Percentiles rank a stretch among this genome's conserved stretches.
Conservation (phyloP, 139 green algal genomes). For the Edaphochlamys debaryana region DNA sequence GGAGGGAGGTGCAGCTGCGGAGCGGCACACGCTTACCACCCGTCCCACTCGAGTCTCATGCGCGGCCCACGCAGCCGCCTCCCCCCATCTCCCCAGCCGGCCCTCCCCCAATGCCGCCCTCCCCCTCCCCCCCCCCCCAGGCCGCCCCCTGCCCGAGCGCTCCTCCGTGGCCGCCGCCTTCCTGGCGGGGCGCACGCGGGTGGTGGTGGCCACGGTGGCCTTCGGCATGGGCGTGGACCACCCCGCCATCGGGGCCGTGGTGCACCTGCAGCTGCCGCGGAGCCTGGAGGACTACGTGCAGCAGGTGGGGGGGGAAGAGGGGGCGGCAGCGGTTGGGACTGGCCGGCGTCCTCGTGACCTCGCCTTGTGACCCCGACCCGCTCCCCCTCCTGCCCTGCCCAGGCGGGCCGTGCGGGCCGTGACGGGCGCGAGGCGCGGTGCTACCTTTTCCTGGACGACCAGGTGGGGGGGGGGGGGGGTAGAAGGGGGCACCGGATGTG, state of each 20-base stretch:
- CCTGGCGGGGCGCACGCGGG: constrained; percentile 50
- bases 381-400: constrained; percentile 40
- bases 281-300: constrained; percentile 93
- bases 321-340: not conserved
- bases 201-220: constrained; percentile 58
- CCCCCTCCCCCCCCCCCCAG: not conserved
- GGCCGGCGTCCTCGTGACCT: too few relatives aligned
- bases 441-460: constrained; percentile 72
- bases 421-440: constrained; percentile 71
- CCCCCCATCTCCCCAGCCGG: not conserved
- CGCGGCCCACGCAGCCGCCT: not conserved
- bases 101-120: not conserved
- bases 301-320: constrained; percentile 63
- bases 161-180: constrained; percentile 55
- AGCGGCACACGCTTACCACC: too few relatives aligned
- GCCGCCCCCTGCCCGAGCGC: constrained; percentile 1
- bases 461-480: constrained; percentile 10
- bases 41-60: too few relatives aligned
- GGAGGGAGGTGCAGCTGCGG: too few relatives aligned
- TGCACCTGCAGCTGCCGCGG: constrained; percentile 82
- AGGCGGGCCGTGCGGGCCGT: constrained; percentile 79
- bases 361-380: too few relatives aligned
- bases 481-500: too few relatives aligned
- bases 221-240: constrained; percentile 60
- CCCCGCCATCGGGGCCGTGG: constrained; percentile 59